Conservation (phyloP, 2,329 filamentous ascomycete species). For the Aspergillaceae sp. region DNA sequence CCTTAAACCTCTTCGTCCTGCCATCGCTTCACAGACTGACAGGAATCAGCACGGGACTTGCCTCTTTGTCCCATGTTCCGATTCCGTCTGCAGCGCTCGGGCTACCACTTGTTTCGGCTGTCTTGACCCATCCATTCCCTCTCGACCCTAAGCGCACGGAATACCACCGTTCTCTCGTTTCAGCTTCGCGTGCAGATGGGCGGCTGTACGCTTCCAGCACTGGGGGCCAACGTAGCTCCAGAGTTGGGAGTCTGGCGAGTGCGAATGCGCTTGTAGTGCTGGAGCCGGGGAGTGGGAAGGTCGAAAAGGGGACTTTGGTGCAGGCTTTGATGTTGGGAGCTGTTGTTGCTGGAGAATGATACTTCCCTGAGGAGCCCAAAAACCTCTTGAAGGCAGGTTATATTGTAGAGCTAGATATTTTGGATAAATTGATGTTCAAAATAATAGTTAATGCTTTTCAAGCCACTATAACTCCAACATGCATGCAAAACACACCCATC, state of each 20-base stretch:
- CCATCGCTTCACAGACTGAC: constrained; percentile 71
- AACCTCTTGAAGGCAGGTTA: too few relatives aligned
- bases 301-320: constrained; percentile 61
- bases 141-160: constrained; percentile 72
- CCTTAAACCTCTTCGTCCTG: constrained; percentile 87
- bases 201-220: constrained; percentile 68
- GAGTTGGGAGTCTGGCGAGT: constrained; percentile 77
- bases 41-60: constrained; percentile 45
- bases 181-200: constrained; percentile 54
- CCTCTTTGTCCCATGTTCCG: constrained; percentile 19
- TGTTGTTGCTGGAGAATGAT: constrained; percentile 23
- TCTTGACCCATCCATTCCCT: constrained; percentile 61
- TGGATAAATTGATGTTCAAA: too few relatives aligned
- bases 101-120: constrained; percentile 63
- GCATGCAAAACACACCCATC: too few relatives aligned
- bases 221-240: constrained; percentile 75
- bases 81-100: constrained; percentile 49
- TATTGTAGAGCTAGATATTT: too few relatives aligned
- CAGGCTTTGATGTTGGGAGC: constrained; percentile 71
- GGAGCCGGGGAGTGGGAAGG: constrained; percentile 38
- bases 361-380: too few relatives aligned
- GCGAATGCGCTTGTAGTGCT: constrained; percentile 78
- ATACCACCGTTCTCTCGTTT: constrained; percentile 78
- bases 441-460: too few relatives aligned
- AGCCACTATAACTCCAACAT: too few relatives aligned